These are phyloP conservation scores for Cryptococcus sp. DNA, from an alignment of 1,284 basidiomycete genomes.

Conservation along the genomic window DNA sequence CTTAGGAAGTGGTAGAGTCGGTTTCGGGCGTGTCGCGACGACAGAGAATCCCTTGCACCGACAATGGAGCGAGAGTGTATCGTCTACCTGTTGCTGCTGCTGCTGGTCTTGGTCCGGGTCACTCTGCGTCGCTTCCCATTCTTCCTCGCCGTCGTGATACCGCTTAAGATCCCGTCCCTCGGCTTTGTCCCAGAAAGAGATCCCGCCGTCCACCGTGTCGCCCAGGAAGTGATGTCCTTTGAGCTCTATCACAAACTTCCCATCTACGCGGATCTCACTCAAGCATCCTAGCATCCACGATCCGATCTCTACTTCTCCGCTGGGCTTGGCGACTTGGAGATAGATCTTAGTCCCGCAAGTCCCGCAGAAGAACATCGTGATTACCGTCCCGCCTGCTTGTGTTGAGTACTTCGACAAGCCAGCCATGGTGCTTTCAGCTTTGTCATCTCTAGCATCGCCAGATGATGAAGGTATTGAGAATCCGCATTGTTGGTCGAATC, in stretches of 20 bases:
- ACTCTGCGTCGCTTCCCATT: neutral
- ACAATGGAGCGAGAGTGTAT: conserved; percentile 3
- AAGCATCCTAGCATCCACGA: conserved; percentile 7
- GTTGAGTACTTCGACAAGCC: conserved; percentile 4
- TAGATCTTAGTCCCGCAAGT: conserved; percentile 6
- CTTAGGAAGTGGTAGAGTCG: conserved; percentile 5
- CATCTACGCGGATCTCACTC: neutral
- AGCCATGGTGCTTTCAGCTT: neutral
- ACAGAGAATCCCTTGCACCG: conserved; percentile 3
- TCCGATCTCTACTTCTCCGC: conserved; percentile 4
- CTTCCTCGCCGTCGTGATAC: conserved; percentile 8
- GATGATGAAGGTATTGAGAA: neutral
- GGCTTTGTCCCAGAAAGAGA: conserved; percentile 5
- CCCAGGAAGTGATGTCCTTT: conserved; percentile 9
- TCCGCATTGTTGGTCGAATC: conserved; percentile 8
- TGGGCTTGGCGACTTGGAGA: conserved; percentile 1
- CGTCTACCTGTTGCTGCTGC: neutral
- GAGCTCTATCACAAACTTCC: conserved; percentile 1
- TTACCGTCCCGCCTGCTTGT: conserved; percentile 4
- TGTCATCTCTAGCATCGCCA: neutral
- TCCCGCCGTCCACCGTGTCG: conserved; percentile 8
- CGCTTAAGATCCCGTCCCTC: neutral
- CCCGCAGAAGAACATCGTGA: conserved; percentile 8
- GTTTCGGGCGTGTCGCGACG: conserved; percentile 1
- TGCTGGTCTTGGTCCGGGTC: neutral